Evolutionary conservation across 169 alveolate species (phyloP), one percentile per base, ranked within the genome.

Genomic region (Plasmodium sp.): DNA sequence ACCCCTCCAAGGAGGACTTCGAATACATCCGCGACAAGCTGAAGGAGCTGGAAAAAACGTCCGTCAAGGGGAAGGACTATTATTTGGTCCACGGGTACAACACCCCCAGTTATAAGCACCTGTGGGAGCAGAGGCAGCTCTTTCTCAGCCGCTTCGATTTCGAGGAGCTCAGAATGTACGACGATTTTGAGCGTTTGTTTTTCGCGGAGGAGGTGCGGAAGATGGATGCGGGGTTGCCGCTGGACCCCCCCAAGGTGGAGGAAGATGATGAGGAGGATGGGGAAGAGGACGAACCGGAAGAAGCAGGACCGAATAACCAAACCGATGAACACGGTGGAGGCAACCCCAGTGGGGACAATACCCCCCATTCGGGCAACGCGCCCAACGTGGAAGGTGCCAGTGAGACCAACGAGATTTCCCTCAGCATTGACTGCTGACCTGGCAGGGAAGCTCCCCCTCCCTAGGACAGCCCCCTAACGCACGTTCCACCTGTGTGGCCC

Each of bases 1-100:
- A 75, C 43, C 93, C 93, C 77, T 48, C 93, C 33, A 33, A 75
- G 43, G 93, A 85, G 43, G 93, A 85, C 67, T 85, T 85, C 27
- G 85, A 85, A 27, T 85, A 48, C 75, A 56, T 85, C 62, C 36
- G 33, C 5, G 45, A 74, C 6, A 85, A 85, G 58, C 45, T 85
- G 67, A 85, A 85, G 33, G 41, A 85, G 0, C 4, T 85, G 31
- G 84, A 85, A 71, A 75, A 85, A 51, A 85, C 75, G 22, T 48
- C 93, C 5, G 31, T 85, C 41, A 77, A 85, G 14, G 85, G 58
- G 5, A 85, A 85, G 45, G 82, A 85, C 31, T 85, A 75, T 75
- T 85, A 45, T 85, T 77, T 12, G 22, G 84, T 85, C 2, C 77
- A 85, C 62, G 93, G 93, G 16, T 74, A 85, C 34, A 85, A 74